Percentiles rank a stretch among this genome's conserved stretches.
Conservation (phyloP, 805 yeast genomes). For the Sugiyamaella marilandica region DNA sequence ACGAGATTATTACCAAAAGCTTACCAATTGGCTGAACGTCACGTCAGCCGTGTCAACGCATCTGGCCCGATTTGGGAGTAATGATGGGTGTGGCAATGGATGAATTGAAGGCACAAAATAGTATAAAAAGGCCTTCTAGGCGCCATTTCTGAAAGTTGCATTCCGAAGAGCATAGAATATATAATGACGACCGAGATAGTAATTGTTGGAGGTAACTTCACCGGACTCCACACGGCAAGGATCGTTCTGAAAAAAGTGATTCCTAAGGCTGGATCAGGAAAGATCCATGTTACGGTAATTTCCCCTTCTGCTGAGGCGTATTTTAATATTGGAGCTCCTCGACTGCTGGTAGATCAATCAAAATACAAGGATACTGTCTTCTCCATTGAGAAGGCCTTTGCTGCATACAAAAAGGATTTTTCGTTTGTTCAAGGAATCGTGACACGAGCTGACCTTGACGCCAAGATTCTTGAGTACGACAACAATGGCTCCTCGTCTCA, state of each 20-base stretch:
- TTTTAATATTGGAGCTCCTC: slow-evolving; percentile 17
- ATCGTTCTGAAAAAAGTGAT: slow-evolving; percentile 1
- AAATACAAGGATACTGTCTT: neutral
- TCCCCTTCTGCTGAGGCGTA: slow-evolving; percentile 15
- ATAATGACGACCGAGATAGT: slow-evolving; percentile 11
- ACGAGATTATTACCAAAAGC: too few relatives aligned
- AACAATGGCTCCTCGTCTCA: neutral
- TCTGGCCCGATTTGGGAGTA: too few relatives aligned
- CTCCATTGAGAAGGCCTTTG: slow-evolving; percentile 2
- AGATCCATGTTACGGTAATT: slow-evolving; percentile 17
- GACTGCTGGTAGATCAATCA: slow-evolving; percentile 18
- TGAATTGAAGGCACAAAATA: too few relatives aligned
- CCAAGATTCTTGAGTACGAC: slow-evolving; percentile 10
- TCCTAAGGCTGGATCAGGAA: slow-evolving; percentile 3
- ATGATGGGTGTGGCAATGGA: too few relatives aligned
- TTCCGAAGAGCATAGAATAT: too few relatives aligned
- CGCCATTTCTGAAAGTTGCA: too few relatives aligned
- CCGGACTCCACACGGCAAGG: slow-evolving; percentile 10
- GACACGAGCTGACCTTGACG: slow-evolving; percentile 13
- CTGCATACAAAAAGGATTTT: slow-evolving; percentile 1
- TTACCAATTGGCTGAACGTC: too few relatives aligned
- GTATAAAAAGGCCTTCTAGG: too few relatives aligned
- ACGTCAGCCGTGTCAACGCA: too few relatives aligned
- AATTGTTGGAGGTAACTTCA: slow-evolving; percentile 17
- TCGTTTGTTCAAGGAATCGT: slow-evolving; percentile 16